phyloP scores from a whole-genome alignment of 305 asterid genomes.

The Fraxinus nigra region DNA sequence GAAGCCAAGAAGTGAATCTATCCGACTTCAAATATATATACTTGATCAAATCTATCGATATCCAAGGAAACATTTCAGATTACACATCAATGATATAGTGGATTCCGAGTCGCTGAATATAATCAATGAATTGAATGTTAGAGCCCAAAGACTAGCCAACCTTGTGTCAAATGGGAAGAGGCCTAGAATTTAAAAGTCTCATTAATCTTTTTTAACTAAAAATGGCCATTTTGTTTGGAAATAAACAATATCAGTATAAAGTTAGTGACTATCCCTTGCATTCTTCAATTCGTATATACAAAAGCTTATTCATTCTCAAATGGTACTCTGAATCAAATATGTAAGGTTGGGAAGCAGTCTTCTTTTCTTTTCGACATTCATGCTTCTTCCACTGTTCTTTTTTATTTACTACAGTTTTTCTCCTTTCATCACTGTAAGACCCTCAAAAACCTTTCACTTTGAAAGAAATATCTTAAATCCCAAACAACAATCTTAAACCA shows the following conservation, averaged over 20 bases:
- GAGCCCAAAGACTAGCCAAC: neutral
- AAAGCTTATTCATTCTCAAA: neutral
- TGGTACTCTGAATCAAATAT: neutral
- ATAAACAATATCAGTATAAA: neutral
- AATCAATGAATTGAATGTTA: neutral
- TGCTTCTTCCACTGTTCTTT: neutral
- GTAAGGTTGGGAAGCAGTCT: neutral
- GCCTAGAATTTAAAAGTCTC: neutral
- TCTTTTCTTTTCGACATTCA: neutral
- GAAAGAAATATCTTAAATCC: neutral
- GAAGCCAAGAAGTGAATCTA: neutral
- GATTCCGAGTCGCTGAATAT: neutral
- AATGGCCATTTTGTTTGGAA: neutral
- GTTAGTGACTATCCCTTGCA: neutral
- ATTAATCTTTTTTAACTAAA: neutral
- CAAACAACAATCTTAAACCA: neutral
- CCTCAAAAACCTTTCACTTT: neutral
- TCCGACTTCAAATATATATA: neutral
- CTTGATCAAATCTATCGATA: neutral
- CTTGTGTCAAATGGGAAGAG: neutral
- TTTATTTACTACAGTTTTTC: neutral
- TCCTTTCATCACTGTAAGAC: neutral
- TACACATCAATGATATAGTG: neutral
- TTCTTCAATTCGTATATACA: neutral
- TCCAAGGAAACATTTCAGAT: neutral